A percentile compares a stretch with the other conserved stretches of the same genome.
Evolutionary conservation across 1,284 basidiomycete genomes (phyloP).

Genomic region (Pisolithus thermaeus): DNA sequence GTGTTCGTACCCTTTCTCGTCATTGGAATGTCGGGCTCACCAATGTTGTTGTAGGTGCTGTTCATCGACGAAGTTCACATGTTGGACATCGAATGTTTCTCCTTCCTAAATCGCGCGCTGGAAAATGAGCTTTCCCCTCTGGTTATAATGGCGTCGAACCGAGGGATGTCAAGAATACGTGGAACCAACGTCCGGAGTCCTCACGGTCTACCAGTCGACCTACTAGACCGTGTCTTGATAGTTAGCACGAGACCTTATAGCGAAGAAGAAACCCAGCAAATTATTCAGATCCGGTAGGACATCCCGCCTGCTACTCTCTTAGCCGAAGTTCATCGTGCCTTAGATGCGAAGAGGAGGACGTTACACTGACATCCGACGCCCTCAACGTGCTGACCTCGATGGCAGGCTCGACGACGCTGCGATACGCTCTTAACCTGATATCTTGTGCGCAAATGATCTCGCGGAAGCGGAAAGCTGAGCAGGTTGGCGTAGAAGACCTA

Average conservation of each 20-base stretch:
- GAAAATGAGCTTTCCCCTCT: slow-evolving; percentile 92
- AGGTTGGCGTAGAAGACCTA: slow-evolving; percentile 82
- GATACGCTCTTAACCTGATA: slow-evolving; percentile 91
- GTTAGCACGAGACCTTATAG: slow-evolving; percentile 89
- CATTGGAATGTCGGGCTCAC: background rate
- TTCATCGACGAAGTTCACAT: slow-evolving; percentile 98
- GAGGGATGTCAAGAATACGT: slow-evolving; percentile 91
- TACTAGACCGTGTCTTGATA: slow-evolving; percentile 93
- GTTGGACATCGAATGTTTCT: slow-evolving; percentile 99
- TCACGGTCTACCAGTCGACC: slow-evolving; percentile 91
- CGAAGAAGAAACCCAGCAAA: slow-evolving; percentile 82
- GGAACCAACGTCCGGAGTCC: slow-evolving; percentile 94
- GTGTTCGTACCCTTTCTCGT: slow-evolving; percentile 51
- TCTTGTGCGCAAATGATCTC: slow-evolving; percentile 85
- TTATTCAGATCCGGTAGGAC: slow-evolving; percentile 86
- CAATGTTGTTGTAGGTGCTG: slow-evolving; percentile 51
- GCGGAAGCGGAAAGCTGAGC: slow-evolving; percentile 69
- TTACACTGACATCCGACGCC: slow-evolving; percentile 75
- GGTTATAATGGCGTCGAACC: slow-evolving; percentile 98
- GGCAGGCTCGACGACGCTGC: slow-evolving; percentile 80
- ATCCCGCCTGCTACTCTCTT: background rate
- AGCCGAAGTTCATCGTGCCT: slow-evolving; percentile 1
- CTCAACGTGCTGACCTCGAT: slow-evolving; percentile 78
- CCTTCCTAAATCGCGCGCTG: slow-evolving; percentile 93
- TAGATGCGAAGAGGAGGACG: slow-evolving; percentile 95